phyloP scores from a whole-genome alignment of 352 stramenopile genomes.

The Pythium diclinum region DNA sequence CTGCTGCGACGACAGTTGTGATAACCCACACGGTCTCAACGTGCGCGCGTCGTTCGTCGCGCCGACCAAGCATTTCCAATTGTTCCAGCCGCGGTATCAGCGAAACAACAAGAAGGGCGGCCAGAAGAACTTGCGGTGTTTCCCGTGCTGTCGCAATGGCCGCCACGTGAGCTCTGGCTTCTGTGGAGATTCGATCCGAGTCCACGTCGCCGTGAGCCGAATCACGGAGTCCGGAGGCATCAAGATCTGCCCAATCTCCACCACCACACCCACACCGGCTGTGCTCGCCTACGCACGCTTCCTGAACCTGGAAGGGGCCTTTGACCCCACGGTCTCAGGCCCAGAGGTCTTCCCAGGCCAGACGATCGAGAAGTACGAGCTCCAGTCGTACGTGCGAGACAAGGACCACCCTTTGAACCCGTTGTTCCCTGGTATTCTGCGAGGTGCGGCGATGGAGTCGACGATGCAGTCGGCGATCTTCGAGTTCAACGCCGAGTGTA shows the following conservation, averaged over 20 bases:
- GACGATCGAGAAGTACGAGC: slow-evolving; percentile 68
- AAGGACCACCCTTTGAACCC: slow-evolving; percentile 79
- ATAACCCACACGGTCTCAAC: slow-evolving; percentile 78
- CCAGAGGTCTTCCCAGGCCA: slow-evolving; percentile 73
- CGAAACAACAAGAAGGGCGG: slow-evolving; percentile 90
- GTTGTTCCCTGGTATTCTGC: slow-evolving; percentile 68
- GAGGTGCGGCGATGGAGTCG: slow-evolving; percentile 74
- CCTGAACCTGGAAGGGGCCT: slow-evolving; percentile 67
- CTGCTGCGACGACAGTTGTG: slow-evolving; percentile 79
- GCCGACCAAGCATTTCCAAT: slow-evolving; percentile 71
- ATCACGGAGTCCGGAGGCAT: slow-evolving; percentile 73
- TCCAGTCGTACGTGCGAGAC: slow-evolving; percentile 62
- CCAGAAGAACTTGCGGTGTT: slow-evolving; percentile 88
- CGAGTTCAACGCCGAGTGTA: slow-evolving; percentile 87
- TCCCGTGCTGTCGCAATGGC: slow-evolving; percentile 77
- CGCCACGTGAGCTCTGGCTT: slow-evolving; percentile 84
- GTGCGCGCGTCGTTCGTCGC: slow-evolving; percentile 79
- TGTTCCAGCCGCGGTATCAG: slow-evolving; percentile 81
- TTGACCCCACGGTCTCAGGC: slow-evolving; percentile 63
- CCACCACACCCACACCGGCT: slow-evolving; percentile 49
- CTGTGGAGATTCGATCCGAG: slow-evolving; percentile 80
- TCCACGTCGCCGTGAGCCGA: slow-evolving; percentile 75
- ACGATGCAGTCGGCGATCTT: slow-evolving; percentile 80
- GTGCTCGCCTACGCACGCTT: slow-evolving; percentile 71
- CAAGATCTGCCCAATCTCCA: slow-evolving; percentile 79